Percentiles rank a stretch among this genome's conserved stretches.
Evolutionary conservation across 1,284 basidiomycete genomes (phyloP).

Genomic region (Ustilago vetiveriae): DNA sequence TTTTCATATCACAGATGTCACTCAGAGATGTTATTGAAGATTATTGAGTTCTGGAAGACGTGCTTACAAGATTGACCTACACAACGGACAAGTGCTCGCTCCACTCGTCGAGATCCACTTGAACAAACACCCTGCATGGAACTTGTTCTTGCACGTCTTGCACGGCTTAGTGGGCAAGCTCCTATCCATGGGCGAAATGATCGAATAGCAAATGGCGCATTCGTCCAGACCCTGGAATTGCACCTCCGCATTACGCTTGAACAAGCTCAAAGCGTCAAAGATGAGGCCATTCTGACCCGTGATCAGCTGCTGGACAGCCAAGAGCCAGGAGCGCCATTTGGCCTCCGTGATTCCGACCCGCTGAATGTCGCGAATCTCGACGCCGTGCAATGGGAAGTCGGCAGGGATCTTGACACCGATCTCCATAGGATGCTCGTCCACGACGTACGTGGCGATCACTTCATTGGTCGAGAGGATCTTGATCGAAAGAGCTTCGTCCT

Average conservation of each 20-base stretch:
- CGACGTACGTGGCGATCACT: slow-evolving; percentile 74
- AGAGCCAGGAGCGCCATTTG: slow-evolving; percentile 91
- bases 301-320: slow-evolving; percentile 90
- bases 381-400: slow-evolving; percentile 89
- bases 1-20: no score
- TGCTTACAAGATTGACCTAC: slow-evolving; percentile 72
- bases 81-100: slow-evolving; percentile 88
- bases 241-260: slow-evolving; percentile 88
- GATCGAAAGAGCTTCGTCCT: slow-evolving; percentile 82
- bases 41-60: no score
- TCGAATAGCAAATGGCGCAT: slow-evolving; percentile 72
- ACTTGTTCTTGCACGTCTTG: slow-evolving; percentile 90
- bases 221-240: slow-evolving; percentile 65
- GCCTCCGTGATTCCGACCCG: slow-evolving; percentile 84
- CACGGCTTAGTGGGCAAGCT: slow-evolving; percentile 90
- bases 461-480: slow-evolving; percentile 73
- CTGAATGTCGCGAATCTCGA: slow-evolving; percentile 86
- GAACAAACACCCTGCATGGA: slow-evolving; percentile 73
- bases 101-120: slow-evolving; percentile 90
- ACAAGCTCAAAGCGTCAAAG: slow-evolving; percentile 87
- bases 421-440: slow-evolving; percentile 95
- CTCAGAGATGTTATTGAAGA: no score
- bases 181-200: slow-evolving; percentile 90
- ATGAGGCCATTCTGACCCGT: slow-evolving; percentile 86
- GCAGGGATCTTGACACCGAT: slow-evolving; percentile 84